Percentiles rank a stretch among this genome's conserved stretches.
Evolutionary conservation across 768 basidiomycete species (phyloP).

Genomic region (Sarcomyxa edulis): DNA sequence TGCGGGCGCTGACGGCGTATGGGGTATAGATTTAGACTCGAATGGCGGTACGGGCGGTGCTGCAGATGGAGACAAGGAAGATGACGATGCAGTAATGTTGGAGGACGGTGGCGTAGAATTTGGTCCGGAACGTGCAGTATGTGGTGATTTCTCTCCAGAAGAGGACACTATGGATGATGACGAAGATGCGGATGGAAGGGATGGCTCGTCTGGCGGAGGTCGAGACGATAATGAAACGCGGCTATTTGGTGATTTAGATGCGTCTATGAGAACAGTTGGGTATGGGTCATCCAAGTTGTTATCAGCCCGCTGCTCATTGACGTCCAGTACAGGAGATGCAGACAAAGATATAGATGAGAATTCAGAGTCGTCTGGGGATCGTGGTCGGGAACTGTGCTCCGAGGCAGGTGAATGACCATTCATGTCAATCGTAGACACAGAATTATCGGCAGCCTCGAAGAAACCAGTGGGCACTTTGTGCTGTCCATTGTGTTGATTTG

Average conservation of each 20-base stretch:
- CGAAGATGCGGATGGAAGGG: slow-evolving; percentile 3
- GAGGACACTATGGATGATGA: slow-evolving; percentile 10
- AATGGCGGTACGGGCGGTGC: slow-evolving; percentile 19
- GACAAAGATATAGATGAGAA: slow-evolving; percentile 36
- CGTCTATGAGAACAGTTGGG: slow-evolving; percentile 40
- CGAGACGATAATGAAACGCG: too few relatives aligned
- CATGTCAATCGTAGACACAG: slow-evolving; percentile 57
- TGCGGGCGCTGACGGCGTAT: too few relatives aligned
- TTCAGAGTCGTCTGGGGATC: slow-evolving; percentile 9
- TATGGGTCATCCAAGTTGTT: slow-evolving; percentile 17
- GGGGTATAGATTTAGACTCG: slow-evolving; percentile 9
- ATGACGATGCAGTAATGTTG: slow-evolving; percentile 12
- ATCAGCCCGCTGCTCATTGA: slow-evolving; percentile 7
- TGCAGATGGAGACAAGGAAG: slow-evolving; percentile 22
- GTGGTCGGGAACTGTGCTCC: too few relatives aligned
- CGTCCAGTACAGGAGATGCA: slow-evolving; percentile 13
- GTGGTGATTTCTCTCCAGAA: slow-evolving; percentile 8
- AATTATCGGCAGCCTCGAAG: slow-evolving; percentile 24
- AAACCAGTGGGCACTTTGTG: too few relatives aligned
- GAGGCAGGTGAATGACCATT: too few relatives aligned
- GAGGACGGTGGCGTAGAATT: slow-evolving; percentile 13
- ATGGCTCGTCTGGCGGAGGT: too few relatives aligned
- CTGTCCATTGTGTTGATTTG: too few relatives aligned
- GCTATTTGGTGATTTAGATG: slow-evolving; percentile 26
- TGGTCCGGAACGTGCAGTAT: slow-evolving; percentile 17